phyloP scores from a whole-genome alignment of 177 flowering plant genomes.

The Vitis hybrid region DNA sequence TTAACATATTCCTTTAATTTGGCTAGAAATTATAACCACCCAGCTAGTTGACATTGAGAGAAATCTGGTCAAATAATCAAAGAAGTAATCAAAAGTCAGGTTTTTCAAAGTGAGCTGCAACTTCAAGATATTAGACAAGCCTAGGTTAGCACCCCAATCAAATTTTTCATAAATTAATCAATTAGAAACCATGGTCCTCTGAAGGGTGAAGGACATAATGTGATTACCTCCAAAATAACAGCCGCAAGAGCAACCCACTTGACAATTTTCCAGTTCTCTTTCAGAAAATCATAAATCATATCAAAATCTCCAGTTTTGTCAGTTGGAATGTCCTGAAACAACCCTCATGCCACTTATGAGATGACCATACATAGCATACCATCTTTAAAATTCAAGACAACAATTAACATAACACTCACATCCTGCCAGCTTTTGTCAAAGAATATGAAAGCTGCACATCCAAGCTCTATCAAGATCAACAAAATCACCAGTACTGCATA shows the following conservation, averaged over 20 bases:
- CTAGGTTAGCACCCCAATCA: too few species aligned
- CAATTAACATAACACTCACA: slow-evolving; percentile 39
- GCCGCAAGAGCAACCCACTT: slow-evolving; percentile 93
- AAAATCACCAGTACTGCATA: slow-evolving; percentile 67
- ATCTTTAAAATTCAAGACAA: not conserved
- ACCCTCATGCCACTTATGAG: slow-evolving; percentile 8
- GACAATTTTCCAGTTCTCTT: slow-evolving; percentile 75
- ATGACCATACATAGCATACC: slow-evolving; percentile 1
- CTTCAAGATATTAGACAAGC: too few species aligned
- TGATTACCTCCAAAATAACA: slow-evolving; percentile 78
- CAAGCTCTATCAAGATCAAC: slow-evolving; percentile 77
- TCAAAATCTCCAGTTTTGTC: slow-evolving; percentile 90
- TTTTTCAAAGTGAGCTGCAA: too few species aligned
- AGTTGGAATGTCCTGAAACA: slow-evolving; percentile 64
- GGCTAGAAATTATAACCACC: too few species aligned
- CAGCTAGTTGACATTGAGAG: too few species aligned
- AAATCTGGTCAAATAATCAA: too few species aligned
- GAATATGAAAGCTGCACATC: slow-evolving; percentile 86
- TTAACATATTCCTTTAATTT: too few species aligned
- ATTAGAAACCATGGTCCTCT: not conserved
- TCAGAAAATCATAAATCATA: slow-evolving; percentile 70
- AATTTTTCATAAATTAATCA: not conserved
- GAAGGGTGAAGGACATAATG: not conserved
- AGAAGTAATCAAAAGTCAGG: too few species aligned
- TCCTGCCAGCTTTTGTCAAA: slow-evolving; percentile 88